phyloP scores from a whole-genome alignment of 805 yeast genomes.

The Schizosaccharomyces cryophilus region DNA sequence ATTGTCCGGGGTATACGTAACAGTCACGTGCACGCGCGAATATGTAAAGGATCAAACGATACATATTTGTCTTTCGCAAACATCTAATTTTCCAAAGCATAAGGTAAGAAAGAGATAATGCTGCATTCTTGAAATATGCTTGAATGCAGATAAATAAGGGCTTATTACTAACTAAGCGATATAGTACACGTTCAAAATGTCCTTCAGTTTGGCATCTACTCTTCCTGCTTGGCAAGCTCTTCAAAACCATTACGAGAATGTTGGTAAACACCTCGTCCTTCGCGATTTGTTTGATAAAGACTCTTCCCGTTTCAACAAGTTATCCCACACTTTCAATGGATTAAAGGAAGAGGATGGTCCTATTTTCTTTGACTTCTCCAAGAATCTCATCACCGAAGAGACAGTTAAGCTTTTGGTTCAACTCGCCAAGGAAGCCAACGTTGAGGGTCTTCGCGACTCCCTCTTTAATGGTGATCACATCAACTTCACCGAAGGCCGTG shows the following conservation, averaged over 20 bases:
- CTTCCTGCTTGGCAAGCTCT: slow-evolving; percentile 68
- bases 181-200: slow-evolving; percentile 4
- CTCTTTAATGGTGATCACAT: slow-evolving; percentile 85
- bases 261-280: slow-evolving; percentile 46
- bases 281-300: slow-evolving; percentile 58
- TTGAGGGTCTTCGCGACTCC: slow-evolving; percentile 64
- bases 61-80: too few relatives aligned
- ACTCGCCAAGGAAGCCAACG: slow-evolving; percentile 75
- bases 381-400: slow-evolving; percentile 76
- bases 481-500: slow-evolving; percentile 88
- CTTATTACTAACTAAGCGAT: too few relatives aligned
- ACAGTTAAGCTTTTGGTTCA: slow-evolving; percentile 39
- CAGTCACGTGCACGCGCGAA: too few relatives aligned
- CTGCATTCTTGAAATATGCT: too few relatives aligned
- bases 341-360: slow-evolving; percentile 62
- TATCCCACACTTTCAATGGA: slow-evolving; percentile 40
- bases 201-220: slow-evolving; percentile 40
- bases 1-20: too few relatives aligned
- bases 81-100: too few relatives aligned
- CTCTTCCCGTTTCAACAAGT: slow-evolving; percentile 48
- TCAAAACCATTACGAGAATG: slow-evolving; percentile 40
- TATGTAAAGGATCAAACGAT: too few relatives aligned
- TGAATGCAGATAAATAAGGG: too few relatives aligned
- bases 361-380: slow-evolving; percentile 83
- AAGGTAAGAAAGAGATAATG: too few relatives aligned